Base-by-base conservation (phyloP, 2,329 filamentous ascomycete genomes). In the Fusarium chlamydosporum region DNA sequence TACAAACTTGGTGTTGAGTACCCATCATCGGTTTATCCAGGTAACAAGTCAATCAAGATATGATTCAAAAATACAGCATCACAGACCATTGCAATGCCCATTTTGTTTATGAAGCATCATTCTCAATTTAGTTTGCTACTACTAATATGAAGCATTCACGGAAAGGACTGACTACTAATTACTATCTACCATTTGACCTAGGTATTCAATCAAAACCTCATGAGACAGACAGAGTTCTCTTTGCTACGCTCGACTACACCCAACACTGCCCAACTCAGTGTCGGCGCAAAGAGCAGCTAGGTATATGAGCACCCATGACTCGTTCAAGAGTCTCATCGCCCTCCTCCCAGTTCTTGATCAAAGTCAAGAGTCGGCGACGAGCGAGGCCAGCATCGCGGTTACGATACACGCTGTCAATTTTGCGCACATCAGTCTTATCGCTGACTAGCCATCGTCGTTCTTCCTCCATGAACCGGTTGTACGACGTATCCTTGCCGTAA, bases 371-470 rank as follows among this genome's bases (percentile, higher is more conserved):
- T 16, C 76, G 75, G 2, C 78, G 72, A n/a, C 79, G 74, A 8
- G 78, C 78, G 48, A 76, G 67, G 6, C 78, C 78, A 12, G 78
- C 78, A 56, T 83, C 80, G 11, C 79, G 75, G 53, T 82, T 82
- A 13, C 81, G 78, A 57, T 82, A 83, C 35, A 82, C 80, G 16
- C 79, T 81, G 64, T 82, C 80, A 47, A 82, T 81, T 60, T 81
- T 79, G 40, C 80, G 74, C 18, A 83, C 79, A 56, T 81, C 80
- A 8, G 60, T 57, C 31, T 74, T 76, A 67, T 83, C 79, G 57
- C 75, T 82, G 41, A 79, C 68, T 10, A 83, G 72, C 78, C 79
- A 83, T 29, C 81, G 76, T 46, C 76, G 77, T 65, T 82, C 79
- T 42, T 79, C 75, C 34, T 74, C 74, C 55, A 78, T 65, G 54